Conservation (phyloP, 306 rosid species). For the Dryas alaskensis region DNA sequence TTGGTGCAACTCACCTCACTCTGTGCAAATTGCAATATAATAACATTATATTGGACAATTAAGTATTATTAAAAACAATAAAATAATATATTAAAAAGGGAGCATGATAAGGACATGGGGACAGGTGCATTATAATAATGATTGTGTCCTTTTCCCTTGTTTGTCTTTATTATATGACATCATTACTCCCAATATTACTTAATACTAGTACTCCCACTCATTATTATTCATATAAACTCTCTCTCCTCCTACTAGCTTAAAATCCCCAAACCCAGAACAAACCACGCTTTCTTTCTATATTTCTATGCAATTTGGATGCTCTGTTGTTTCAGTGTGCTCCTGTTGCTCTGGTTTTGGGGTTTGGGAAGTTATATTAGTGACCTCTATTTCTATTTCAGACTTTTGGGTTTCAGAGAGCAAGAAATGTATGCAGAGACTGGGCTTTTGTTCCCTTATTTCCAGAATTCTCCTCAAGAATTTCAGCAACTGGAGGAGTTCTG, state of each 20-base stretch:
- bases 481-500: slow-evolving; percentile 80
- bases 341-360: slow-evolving; percentile 24
- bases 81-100: slow-evolving; percentile 11
- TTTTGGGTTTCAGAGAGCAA: slow-evolving; percentile 27
- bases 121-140: slow-evolving; percentile 49
- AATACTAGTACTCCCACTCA: slow-evolving; percentile 31
- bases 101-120: slow-evolving; percentile 44
- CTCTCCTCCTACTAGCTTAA: slow-evolving; percentile 26
- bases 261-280: slow-evolving; percentile 19
- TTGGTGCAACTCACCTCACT: slow-evolving; percentile 32
- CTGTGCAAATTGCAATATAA: slow-evolving; percentile 37
- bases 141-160: slow-evolving; percentile 49
- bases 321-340: slow-evolving; percentile 8
- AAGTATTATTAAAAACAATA: not conserved
- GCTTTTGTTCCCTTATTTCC: slow-evolving; percentile 63
- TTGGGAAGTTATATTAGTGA: not conserved
- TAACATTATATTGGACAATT: not conserved
- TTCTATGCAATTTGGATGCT: slow-evolving; percentile 25
- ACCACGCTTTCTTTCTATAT: not conserved
- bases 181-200: slow-evolving; percentile 30
- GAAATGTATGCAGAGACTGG: slow-evolving; percentile 81
- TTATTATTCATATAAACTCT: slow-evolving; percentile 37
- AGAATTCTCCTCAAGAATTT: slow-evolving; percentile 64
- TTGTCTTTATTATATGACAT: slow-evolving; percentile 58
- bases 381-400: slow-evolving; percentile 19